Percentiles rank a stretch among this genome's conserved stretches.
Evolutionary conservation across 345 rosid genomes (phyloP).

Genomic region (Mallotus nudiflorus): DNA sequence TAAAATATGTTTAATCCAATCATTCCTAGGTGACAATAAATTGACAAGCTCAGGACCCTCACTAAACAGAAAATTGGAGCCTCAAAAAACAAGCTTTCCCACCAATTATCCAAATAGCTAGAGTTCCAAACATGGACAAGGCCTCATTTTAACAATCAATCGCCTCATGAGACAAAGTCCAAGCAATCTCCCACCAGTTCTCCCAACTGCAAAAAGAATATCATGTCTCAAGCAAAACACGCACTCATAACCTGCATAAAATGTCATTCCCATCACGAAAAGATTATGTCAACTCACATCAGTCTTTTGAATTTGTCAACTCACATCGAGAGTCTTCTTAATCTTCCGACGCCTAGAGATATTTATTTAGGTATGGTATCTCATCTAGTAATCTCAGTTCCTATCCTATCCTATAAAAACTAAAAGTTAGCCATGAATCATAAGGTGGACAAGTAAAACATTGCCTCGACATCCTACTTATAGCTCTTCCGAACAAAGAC

Average conservation of each 20-base stretch:
- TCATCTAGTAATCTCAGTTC: constrained; percentile 6
- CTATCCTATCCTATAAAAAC: no score
- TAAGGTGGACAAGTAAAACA: background rate
- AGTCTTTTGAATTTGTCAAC: no score
- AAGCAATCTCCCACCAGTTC: constrained; percentile 4
- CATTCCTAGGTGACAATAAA: constrained; percentile 5
- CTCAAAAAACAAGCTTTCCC: constrained; percentile 17
- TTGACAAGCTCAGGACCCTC: constrained; percentile 12
- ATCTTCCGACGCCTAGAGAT: background rate
- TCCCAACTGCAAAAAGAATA: constrained; percentile 12
- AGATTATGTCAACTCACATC: constrained; percentile 4
- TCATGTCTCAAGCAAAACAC: background rate
- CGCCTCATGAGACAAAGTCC: constrained; percentile 8
- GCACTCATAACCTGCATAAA: constrained; percentile 15
- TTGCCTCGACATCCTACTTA: background rate
- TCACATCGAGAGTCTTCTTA: constrained; percentile 5
- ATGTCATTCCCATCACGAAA: constrained; percentile 1
- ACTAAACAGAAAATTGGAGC: constrained; percentile 20
- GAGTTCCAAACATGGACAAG: constrained; percentile 16
- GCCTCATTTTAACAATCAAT: constrained; percentile 15
- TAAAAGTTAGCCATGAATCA: background rate
- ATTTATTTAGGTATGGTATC: background rate
- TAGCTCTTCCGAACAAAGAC: no score
- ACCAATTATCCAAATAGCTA: constrained; percentile 7
- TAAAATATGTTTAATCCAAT: background rate